These are phyloP conservation scores for Podila clonocystis DNA, from an alignment of 192 early-diverging fungal genomes.

Conservation along the genomic window DNA sequence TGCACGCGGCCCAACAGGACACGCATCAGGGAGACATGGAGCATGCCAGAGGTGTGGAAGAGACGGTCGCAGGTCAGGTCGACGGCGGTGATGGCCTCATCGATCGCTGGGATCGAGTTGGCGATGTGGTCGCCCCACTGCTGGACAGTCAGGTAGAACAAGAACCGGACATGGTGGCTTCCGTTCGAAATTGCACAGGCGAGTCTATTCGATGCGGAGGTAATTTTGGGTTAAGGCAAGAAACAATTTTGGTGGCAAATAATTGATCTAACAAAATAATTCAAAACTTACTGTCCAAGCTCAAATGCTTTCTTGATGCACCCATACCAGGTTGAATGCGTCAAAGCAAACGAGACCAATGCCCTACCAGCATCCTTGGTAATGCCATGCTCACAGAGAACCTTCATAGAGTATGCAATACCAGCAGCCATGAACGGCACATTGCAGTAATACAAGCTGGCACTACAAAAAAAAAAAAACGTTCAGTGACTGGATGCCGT, in stretches of 20 bases:
- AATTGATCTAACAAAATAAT: no score
- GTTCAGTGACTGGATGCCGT: no score
- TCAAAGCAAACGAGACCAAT: conserved; percentile 37
- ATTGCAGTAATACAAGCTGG: conserved; percentile 46
- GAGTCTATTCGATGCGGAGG: not conserved
- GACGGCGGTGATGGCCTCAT: conserved; percentile 41
- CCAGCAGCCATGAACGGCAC: conserved; percentile 30
- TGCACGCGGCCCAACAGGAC: conserved; percentile 25
- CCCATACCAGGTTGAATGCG: conserved; percentile 40
- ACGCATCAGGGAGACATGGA: conserved; percentile 39
- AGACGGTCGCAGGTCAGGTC: conserved; percentile 48
- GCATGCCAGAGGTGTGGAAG: conserved; percentile 45
- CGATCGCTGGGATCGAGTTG: conserved; percentile 27
- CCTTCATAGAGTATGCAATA: conserved; percentile 25
- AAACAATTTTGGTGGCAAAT: not conserved
- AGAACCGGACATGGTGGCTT: conserved; percentile 38
- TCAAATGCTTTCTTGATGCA: conserved; percentile 38
- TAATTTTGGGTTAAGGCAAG: no score
- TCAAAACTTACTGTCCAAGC: conserved; percentile 36
- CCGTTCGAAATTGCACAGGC: conserved; percentile 30
- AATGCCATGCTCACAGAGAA: conserved; percentile 33
- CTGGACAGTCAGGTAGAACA: conserved; percentile 41
- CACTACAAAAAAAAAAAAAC: conserved; percentile 2
- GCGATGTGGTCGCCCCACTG: conserved; percentile 48
- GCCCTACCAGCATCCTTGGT: conserved; percentile 44